phyloP scores from a whole-genome alignment of 164 flowering plant species.

The Hamamelis virginiana region DNA sequence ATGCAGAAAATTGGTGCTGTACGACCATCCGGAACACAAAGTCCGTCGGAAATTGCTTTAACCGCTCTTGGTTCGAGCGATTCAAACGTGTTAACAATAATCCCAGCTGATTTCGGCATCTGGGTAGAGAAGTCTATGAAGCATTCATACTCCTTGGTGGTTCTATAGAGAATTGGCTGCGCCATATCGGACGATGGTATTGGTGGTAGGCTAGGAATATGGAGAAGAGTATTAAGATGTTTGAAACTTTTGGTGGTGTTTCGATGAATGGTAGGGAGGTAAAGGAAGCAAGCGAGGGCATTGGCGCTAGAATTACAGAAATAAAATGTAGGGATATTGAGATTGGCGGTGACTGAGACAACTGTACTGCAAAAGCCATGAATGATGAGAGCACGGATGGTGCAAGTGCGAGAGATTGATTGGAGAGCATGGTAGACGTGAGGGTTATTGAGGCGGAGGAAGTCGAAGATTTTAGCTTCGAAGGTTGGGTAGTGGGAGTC shows the following conservation, averaged over 20 bases:
- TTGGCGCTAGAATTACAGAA: constrained; percentile 23
- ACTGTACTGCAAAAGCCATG: constrained; percentile 38
- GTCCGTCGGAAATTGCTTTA: constrained; percentile 15
- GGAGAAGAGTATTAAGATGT: constrained; percentile 10
- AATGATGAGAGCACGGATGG: constrained; percentile 26
- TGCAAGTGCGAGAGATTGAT: constrained; percentile 17
- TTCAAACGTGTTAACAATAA: constrained; percentile 34
- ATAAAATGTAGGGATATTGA: constrained; percentile 26
- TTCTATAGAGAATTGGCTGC: constrained; percentile 14
- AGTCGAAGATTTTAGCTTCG: not conserved
- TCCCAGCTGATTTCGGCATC: constrained; percentile 16
- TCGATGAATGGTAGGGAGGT: constrained; percentile 20
- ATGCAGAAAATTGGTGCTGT: constrained; percentile 8
- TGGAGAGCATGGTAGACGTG: constrained; percentile 23
- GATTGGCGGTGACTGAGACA: constrained; percentile 12
- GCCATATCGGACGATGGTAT: constrained; percentile 19
- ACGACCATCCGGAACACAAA: constrained; percentile 2
- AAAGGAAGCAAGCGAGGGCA: constrained; percentile 15
- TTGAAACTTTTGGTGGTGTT: constrained; percentile 20
- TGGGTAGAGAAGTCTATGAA: not conserved
- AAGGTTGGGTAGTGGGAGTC: not conserved
- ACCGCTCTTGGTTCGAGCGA: constrained; percentile 12
- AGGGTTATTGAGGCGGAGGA: constrained; percentile 31
- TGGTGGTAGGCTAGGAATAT: constrained; percentile 20
- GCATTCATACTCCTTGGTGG: constrained; percentile 6